phyloP scores from a whole-genome alignment of 75 land plant genomes.

The Azolla pinnata region DNA sequence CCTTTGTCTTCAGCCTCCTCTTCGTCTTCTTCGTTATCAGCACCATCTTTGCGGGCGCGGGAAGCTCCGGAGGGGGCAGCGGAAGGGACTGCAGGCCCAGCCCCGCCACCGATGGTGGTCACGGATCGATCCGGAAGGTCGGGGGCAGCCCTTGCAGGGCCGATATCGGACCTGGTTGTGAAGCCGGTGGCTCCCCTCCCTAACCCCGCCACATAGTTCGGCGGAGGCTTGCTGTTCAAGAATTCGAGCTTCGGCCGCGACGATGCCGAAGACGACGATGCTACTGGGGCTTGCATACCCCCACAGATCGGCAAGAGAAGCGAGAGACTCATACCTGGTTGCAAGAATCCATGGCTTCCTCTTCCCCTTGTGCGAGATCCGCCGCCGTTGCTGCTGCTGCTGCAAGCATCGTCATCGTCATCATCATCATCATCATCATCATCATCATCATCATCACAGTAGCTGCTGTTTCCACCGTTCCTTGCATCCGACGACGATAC shows the following conservation, averaged over 20 bases:
- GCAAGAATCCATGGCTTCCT: too few relatives aligned
- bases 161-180: slow-evolving; percentile 92
- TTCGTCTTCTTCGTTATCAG: slow-evolving; percentile 58
- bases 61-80: slow-evolving; percentile 37
- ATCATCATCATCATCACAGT: too few relatives aligned
- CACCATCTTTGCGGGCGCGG: slow-evolving; percentile 47
- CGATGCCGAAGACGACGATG: too few relatives aligned
- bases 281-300: slow-evolving; percentile 59
- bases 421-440: too few relatives aligned
- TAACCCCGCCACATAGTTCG: slow-evolving; percentile 86
- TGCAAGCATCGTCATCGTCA: too few relatives aligned
- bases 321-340: slow-evolving; percentile 23
- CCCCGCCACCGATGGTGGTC: slow-evolving; percentile 52
- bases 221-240: slow-evolving; percentile 70
- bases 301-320: slow-evolving; percentile 37
- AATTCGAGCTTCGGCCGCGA: slow-evolving; percentile 52
- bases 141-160: slow-evolving; percentile 89
- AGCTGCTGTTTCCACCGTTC: too few relatives aligned
- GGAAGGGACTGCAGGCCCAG: too few relatives aligned
- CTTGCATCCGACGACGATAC: too few relatives aligned
- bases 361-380: too few relatives aligned
- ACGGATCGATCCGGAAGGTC: slow-evolving; percentile 81
- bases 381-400: too few relatives aligned
- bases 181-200: slow-evolving; percentile 96
- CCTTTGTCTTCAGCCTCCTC: slow-evolving; percentile 89